Percentiles rank a stretch among this genome's conserved stretches.
phyloP scores from a whole-genome alignment of 148 eudicot species.

The Rhododendron griersonianum region DNA sequence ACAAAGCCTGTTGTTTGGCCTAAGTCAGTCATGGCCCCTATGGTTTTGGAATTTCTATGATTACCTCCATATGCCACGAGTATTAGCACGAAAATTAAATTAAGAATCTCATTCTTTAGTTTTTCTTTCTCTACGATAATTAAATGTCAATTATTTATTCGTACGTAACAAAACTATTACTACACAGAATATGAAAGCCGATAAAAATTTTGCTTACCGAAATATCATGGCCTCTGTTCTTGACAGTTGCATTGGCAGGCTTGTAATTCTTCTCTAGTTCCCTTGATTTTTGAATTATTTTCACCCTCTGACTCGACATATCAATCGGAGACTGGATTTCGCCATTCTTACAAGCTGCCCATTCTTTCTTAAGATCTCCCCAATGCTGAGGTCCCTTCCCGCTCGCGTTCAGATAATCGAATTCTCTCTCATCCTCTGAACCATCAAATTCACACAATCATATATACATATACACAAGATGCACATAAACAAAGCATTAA shows the following conservation, averaged over 20 bases:
- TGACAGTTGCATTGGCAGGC: slow-evolving; percentile 31
- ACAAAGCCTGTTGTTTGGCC: too few relatives aligned
- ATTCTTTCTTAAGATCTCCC: slow-evolving; percentile 26
- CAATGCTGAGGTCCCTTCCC: not conserved
- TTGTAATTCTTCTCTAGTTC: slow-evolving; percentile 23
- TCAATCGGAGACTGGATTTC: slow-evolving; percentile 64
- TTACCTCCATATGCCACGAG: not conserved
- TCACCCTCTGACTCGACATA: slow-evolving; percentile 25
- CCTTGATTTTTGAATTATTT: not conserved
- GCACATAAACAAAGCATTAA: not conserved
- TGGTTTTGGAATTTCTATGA: not conserved
- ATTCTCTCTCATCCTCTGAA: not conserved
- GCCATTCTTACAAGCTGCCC: slow-evolving; percentile 48
- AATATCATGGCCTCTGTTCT: slow-evolving; percentile 57
- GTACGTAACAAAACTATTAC: not conserved
- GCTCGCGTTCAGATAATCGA: not conserved
- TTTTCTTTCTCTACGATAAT: not conserved
- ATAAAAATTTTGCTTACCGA: slow-evolving; percentile 13
- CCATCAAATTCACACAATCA: not conserved
- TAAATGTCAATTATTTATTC: not conserved
- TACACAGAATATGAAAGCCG: not conserved
- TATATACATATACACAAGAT: not conserved
- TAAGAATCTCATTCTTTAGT: not conserved
- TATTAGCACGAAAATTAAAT: not conserved
- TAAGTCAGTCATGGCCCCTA: too few relatives aligned